Evolutionary conservation across 2,329 filamentous ascomycete species (phyloP).

Genomic region (Cytospora piceicola): DNA sequence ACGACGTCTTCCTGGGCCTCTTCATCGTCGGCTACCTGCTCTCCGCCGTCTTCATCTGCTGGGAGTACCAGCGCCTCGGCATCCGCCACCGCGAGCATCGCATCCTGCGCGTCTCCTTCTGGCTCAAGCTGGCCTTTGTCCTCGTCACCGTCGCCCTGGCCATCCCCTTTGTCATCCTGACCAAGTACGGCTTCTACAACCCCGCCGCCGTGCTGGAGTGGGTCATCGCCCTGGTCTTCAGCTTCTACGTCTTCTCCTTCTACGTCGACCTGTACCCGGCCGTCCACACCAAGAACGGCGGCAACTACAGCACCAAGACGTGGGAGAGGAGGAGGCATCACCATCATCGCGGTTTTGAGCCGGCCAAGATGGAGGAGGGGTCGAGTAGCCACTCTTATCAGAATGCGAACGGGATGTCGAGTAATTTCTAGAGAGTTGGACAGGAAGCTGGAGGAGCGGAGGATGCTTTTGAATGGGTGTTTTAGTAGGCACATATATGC

Average conservation of each 20-base stretch:
- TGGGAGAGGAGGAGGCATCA: constrained; percentile 16
- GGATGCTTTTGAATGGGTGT: too few species aligned
- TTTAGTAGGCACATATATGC: too few species aligned
- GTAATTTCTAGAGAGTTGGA: constrained; percentile 12
- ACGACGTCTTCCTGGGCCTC: constrained; percentile 76
- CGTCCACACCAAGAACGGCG: constrained; percentile 58
- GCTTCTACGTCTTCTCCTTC: constrained; percentile 86
- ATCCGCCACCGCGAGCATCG: constrained; percentile 75
- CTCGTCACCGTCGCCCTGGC: constrained; percentile 75
- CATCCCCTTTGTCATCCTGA: constrained; percentile 70
- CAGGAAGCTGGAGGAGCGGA: background rate
- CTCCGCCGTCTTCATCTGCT: constrained; percentile 85
- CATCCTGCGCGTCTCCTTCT: constrained; percentile 79
- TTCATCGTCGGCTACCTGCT: constrained; percentile 89
- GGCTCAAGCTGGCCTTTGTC: constrained; percentile 85
- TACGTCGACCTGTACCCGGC: constrained; percentile 85
- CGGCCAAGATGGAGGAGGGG: constrained; percentile 26
- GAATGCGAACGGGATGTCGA: constrained; percentile 10
- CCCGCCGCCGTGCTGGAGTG: constrained; percentile 78
- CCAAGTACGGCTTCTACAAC: constrained; percentile 57
- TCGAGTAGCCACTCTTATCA: constrained; percentile 17
- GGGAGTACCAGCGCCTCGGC: constrained; percentile 85
- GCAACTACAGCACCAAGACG: constrained; percentile 25
- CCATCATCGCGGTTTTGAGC: constrained; percentile 10
- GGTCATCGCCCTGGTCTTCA: constrained; percentile 81